Evolutionary conservation across 2,329 filamentous ascomycete genomes (phyloP), one percentile per base, ranked within the genome.

Genomic region (Aspergillus oerlinghausenensis): DNA sequence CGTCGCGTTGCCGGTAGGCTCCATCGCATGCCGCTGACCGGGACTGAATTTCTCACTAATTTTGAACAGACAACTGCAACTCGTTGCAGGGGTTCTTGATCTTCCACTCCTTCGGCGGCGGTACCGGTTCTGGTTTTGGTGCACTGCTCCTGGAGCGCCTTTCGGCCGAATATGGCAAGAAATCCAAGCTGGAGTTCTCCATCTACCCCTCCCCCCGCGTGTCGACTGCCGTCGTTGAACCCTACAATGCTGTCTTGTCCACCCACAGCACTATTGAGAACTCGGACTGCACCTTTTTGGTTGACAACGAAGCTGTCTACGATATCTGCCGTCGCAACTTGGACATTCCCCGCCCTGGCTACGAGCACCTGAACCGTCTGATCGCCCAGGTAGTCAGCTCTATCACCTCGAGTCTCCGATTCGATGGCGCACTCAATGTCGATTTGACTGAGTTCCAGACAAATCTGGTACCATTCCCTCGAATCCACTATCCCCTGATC

Each of bases 371-470:
- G 58, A 87, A 88, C 72, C 82, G 84, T 55, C 74, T 88, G 62
- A 86, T 88, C 66, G 84, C 85, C 52, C 85, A 88, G 71, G 84
- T 88, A 55, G 84, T 88, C 63, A 85, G 82, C 73, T 86, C 83
- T 32, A 86, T 88, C 65, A 87, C 85, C 32, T 84, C 84, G 40
- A 85, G 82, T 61, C 75, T 88, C 61, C 80, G 85, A 52, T 88
- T 87, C 61, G 84, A 87, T 65, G 85, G 85, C 65, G 83, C 83
- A 49, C 78, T 88, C 67, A 88, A 88, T 61, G 85, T 88, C 67
- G 85, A 88, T 71, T 71, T 88, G 68, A 85, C 84, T 68, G 85
- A 88, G 70, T 88, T 88, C 78, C 85, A 88, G 75, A 88, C 85
- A 64, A 88, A 88, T 72, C 73, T 88, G 73, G 85, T 87, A 52